Percentiles rank a stretch among this genome's conserved stretches.
phyloP scores from a whole-genome alignment of 148 eudicot genomes.

The Chenopodium quinoa region DNA sequence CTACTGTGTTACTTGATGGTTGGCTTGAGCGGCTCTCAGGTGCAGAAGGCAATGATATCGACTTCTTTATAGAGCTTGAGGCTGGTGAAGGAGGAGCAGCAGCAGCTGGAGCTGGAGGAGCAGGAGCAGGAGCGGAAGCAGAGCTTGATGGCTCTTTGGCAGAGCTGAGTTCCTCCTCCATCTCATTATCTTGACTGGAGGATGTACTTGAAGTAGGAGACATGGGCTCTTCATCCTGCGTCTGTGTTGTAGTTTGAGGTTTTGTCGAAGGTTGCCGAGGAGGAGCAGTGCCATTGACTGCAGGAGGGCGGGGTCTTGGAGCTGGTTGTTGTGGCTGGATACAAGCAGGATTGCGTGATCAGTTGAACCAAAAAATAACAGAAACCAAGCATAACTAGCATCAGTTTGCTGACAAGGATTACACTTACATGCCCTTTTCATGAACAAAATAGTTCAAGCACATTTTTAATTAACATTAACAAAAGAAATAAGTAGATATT shows the following conservation, averaged over 20 bases:
- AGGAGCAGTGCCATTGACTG: constrained; percentile 19
- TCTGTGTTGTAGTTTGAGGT: constrained; percentile 17
- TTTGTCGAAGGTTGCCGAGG: constrained; percentile 33
- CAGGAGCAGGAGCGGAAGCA: constrained; percentile 28
- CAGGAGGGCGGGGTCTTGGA: constrained; percentile 36
- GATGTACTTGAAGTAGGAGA: constrained; percentile 60
- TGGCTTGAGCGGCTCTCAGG: constrained; percentile 30
- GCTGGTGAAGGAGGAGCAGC: constrained; percentile 26
- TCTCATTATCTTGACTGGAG: constrained; percentile 41
- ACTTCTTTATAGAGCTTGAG: constrained; percentile 35
- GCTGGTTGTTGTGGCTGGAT: constrained; percentile 54
- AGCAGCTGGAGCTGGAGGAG: constrained; percentile 11
- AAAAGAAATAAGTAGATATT: not conserved
- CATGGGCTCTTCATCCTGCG: constrained; percentile 44
- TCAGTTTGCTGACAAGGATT: constrained; percentile 1
- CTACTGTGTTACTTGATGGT: constrained; percentile 31
- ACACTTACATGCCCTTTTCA: not conserved
- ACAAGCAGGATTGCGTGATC: constrained; percentile 8
- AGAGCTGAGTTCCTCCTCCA: constrained; percentile 36
- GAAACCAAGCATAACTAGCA: not conserved
- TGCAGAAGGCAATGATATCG: constrained; percentile 31
- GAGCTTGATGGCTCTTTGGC: constrained; percentile 36
- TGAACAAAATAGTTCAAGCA: not conserved
- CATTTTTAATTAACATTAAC: not conserved
- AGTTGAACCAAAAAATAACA: not conserved